Conservation (phyloP, 768 basidiomycete species). For the Collybia sp. region DNA sequence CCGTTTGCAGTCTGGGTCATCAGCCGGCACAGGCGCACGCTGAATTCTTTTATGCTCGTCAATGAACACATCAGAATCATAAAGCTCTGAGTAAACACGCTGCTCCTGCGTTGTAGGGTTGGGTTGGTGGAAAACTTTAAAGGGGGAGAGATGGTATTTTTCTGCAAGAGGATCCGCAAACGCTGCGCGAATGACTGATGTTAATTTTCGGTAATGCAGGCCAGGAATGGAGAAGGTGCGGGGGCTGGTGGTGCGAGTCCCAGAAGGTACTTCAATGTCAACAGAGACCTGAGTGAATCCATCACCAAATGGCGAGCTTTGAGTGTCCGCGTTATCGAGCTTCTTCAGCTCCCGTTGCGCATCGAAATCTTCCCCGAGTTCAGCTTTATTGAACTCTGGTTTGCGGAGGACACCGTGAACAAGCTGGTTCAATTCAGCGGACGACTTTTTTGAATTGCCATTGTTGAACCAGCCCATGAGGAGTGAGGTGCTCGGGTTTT, state of each 20-base stretch:
- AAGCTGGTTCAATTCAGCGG: background rate
- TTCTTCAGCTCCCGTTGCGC: background rate
- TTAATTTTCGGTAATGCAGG: background rate
- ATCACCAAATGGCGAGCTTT: background rate
- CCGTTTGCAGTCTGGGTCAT: background rate
- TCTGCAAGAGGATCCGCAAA: background rate
- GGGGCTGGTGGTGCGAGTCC: background rate
- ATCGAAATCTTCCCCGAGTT: background rate
- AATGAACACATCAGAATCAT: background rate
- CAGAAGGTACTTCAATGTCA: background rate
- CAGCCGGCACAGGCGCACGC: background rate
- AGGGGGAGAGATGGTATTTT: background rate
- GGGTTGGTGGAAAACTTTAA: background rate
- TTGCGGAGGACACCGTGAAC: background rate
- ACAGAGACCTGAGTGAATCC: background rate
- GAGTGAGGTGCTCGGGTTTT: constrained; percentile 13
- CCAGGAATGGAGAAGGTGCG: background rate
- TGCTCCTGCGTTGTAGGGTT: background rate
- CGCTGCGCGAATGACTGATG: background rate
- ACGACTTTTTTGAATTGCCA: background rate
- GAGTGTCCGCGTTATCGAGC: background rate
- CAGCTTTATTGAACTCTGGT: background rate
- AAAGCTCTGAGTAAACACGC: background rate
- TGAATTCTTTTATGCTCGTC: background rate
- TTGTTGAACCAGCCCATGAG: background rate